These are phyloP conservation scores for Amanita polypyramis DNA, from an alignment of 768 basidiomycete species.

Conservation along the genomic window DNA sequence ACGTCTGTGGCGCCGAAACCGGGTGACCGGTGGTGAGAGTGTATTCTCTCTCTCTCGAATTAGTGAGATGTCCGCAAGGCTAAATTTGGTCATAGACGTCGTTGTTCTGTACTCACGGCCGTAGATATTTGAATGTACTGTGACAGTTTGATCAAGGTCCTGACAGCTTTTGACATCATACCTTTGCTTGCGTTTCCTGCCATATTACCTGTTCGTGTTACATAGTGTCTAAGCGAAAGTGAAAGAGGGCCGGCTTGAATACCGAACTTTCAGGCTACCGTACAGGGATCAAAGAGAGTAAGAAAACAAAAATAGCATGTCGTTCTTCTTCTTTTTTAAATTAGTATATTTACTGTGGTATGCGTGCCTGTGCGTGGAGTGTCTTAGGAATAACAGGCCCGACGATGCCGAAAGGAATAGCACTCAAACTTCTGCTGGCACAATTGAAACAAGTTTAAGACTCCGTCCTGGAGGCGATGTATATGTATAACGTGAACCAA, in stretches of 20 bases:
- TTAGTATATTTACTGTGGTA: not conserved
- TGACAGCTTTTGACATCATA: not conserved
- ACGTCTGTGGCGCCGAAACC: not conserved
- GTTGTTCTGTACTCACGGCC: not conserved
- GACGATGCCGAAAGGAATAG: not conserved
- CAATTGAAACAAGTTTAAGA: not conserved
- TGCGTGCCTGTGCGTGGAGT: too few relatives aligned
- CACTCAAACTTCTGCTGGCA: not conserved
- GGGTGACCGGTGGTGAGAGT: not conserved
- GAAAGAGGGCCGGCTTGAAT: not conserved
- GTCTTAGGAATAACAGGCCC: not conserved
- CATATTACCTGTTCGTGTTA: not conserved
- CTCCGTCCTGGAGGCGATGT: not conserved
- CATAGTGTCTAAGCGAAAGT: not conserved
- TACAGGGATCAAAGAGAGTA: too few relatives aligned
- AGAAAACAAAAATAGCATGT: too few relatives aligned
- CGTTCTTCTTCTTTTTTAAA: too few relatives aligned
- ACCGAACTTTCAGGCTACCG: too few relatives aligned
- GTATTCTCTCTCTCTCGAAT: not conserved
- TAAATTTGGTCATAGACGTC: not conserved
- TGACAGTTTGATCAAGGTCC: not conserved
- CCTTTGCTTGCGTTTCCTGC: not conserved
- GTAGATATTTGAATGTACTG: not conserved
- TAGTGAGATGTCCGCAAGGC: not conserved
- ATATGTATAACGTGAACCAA: not conserved